These are phyloP conservation scores for Acidiella bohemica DNA, from an alignment of 495 filamentous ascomycete genomes.

Conservation along the genomic window DNA sequence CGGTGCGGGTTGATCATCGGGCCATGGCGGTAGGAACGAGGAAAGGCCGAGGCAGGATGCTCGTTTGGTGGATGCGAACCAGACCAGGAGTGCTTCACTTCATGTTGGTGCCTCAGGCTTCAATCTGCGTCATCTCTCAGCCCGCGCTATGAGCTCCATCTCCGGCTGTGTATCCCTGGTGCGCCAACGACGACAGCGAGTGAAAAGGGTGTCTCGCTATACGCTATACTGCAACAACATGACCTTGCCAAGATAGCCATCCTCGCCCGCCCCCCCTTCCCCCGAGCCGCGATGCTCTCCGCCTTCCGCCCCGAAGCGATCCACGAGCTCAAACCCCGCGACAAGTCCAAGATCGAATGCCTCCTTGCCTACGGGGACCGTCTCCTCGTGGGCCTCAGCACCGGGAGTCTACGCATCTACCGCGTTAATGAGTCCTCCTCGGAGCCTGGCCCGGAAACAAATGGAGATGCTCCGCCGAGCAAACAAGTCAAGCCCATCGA, in stretches of 20 bases:
- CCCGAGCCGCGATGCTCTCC: slow-evolving; percentile 62
- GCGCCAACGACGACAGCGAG: no score
- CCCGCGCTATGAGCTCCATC: neutral
- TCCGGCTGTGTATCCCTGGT: no score
- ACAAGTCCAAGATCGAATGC: slow-evolving; percentile 91
- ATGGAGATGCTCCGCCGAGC: slow-evolving; percentile 24
- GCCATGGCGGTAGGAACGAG: neutral
- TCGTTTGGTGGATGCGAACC: no score
- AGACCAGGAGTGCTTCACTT: neutral
- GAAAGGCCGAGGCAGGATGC: no score
- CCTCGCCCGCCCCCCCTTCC: neutral
- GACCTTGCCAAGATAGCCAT: neutral
- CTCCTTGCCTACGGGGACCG: slow-evolving; percentile 86
- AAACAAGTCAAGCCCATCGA: slow-evolving; percentile 53
- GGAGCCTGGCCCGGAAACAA: slow-evolving; percentile 8
- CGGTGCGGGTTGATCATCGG: neutral
- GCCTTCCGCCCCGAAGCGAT: slow-evolving; percentile 93
- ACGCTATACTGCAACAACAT: neutral
- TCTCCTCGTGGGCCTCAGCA: slow-evolving; percentile 80
- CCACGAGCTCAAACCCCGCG: slow-evolving; percentile 85
- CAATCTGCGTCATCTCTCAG: no score
- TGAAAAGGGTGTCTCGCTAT: no score
- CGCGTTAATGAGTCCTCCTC: slow-evolving; percentile 57
- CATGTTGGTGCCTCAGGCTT: neutral
- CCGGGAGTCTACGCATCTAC: slow-evolving; percentile 79